Percentiles rank a stretch among this genome's conserved stretches.
phyloP scores from a whole-genome alignment of 345 rosid genomes.

The Microthlaspi erraticum region DNA sequence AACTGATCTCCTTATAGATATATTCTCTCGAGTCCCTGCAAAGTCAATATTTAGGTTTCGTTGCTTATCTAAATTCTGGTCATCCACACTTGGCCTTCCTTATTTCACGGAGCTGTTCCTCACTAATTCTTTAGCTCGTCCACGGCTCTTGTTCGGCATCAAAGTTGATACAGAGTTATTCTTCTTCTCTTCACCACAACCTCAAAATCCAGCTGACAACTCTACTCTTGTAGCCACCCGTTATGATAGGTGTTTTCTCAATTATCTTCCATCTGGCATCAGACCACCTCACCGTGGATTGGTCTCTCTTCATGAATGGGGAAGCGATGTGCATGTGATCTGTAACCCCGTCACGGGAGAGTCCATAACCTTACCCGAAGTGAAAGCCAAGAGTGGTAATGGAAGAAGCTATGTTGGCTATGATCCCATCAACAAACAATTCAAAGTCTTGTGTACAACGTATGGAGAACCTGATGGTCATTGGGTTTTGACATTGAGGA shows the following conservation, averaged over 20 bases:
- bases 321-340: not conserved
- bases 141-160: no score
- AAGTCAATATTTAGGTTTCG: no score
- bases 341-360: not conserved
- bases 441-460: constrained; percentile 18
- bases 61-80: no score
- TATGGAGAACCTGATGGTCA: not conserved
- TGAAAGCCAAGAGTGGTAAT: not conserved
- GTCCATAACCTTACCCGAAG: constrained; percentile 8
- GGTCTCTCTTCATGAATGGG: not conserved
- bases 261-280: not conserved
- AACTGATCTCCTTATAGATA: no score
- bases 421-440: not conserved
- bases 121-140: no score
- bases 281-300: not conserved
- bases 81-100: no score
- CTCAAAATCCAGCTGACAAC: not conserved
- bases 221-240: constrained; percentile 13
- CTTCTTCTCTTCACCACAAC: not conserved
- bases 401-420: not conserved
- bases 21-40: no score
- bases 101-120: no score
- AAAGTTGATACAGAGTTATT: no score
- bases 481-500: not conserved
- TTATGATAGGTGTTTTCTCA: not conserved